Evolutionary conservation across 352 stramenopile species (phyloP), one percentile per base, ranked within the genome.

Genomic region (Achlya hypogyna): DNA sequence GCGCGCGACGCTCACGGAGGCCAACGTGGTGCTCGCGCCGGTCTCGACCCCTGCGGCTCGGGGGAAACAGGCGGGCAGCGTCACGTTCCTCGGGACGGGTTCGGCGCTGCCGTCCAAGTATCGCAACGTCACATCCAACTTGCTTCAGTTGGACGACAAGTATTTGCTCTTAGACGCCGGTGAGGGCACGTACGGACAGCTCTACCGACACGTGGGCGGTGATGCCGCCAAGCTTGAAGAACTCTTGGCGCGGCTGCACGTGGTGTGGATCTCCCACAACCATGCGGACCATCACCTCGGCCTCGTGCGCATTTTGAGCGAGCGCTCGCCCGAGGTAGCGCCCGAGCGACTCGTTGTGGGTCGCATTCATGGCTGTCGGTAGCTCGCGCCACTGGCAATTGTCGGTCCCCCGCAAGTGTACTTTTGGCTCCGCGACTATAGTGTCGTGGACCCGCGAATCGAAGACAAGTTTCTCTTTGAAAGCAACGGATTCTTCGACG

Each of bases 31-130:
- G 2, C 4, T 63, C 9, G 27, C n/a, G 18, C 18, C 29, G 27
- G 8, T 9, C 16, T 51, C 54, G 9, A 35, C 16, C 23, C 10
- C 10, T 53, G 12, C 6, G 12, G n/a, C 28, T 45, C n/a, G 22
- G 22, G 25, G 31, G 10, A 4, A n/a, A 8, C 14, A 20, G 25
- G 59, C 76, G n/a, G 81, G 81, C 4, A 73, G 77, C 0, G 80
- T 99, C 63, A 95, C 92, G 14, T 99, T 99, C 67, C 83, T 98
- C 0, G 97, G 97, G 25, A 99, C 97, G 0, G 96, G 96, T 0
- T 98, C 91, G 25, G 97, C 97, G 28, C 91, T 99, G 28, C 97
- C 97, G 38, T 98, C 94, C 67, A 99, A 99, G 76, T 98, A 98
- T 72, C 88, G 97, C 62, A 99, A 99, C 78, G 96, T 99, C 35